A percentile compares a stretch with the other conserved stretches of the same genome.
Evolutionary conservation across 208 protist species (phyloP).

Genomic region (Leishmania arabica): DNA sequence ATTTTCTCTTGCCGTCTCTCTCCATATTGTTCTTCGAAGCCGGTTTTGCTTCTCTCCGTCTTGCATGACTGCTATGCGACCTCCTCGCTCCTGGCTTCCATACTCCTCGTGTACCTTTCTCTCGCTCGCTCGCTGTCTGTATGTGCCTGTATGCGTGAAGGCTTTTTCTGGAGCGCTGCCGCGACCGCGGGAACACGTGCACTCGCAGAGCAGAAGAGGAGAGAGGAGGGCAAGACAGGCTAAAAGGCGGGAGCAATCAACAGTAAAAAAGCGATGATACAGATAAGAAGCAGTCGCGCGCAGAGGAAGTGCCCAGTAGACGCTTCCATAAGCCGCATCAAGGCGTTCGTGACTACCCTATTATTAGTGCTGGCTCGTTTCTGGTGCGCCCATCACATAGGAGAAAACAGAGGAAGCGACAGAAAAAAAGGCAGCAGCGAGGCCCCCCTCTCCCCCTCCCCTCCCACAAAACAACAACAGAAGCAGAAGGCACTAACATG

Average conservation of each 20-base stretch:
- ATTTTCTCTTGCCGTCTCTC: conserved; percentile 12
- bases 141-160: neutral
- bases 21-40: neutral
- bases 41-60: neutral
- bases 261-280: neutral
- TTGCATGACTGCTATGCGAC: neutral
- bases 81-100: neutral
- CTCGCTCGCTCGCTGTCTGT: neutral
- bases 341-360: neutral
- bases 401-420: neutral
- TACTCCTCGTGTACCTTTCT: neutral
- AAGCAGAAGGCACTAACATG: too few species aligned
- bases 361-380: neutral
- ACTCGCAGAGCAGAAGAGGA: neutral
- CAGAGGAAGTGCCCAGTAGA: neutral
- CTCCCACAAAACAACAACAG: too few species aligned
- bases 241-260: neutral
- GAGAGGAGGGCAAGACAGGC: too few species aligned
- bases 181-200: neutral
- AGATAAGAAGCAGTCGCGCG: neutral
- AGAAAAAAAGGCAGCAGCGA: too few species aligned
- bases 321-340: neutral
- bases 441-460: too few species aligned
- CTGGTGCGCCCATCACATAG: neutral
- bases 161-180: neutral